Evolutionary conservation across 2,329 filamentous ascomycete genomes (phyloP).

Genomic region (Xylariaceae sp.): DNA sequence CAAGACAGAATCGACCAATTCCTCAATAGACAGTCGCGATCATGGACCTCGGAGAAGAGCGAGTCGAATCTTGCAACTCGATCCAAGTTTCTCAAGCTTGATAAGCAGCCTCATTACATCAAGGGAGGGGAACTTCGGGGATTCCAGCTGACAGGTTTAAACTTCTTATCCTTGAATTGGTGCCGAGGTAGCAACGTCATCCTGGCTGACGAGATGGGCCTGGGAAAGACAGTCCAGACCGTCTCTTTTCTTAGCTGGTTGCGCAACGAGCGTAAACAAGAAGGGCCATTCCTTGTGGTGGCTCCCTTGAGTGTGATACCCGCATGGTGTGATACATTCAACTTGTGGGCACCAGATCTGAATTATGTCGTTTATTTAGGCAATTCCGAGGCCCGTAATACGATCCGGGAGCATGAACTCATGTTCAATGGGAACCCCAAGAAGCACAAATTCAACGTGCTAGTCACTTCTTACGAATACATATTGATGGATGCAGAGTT

Average conservation of each 20-base stretch:
- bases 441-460: slow-evolving; percentile 94
- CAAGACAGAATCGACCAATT: slow-evolving; percentile 91
- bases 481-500: slow-evolving; percentile 83
- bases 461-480: slow-evolving; percentile 96
- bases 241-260: slow-evolving; percentile 97
- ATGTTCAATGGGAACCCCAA: slow-evolving; percentile 80
- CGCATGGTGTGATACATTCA: slow-evolving; percentile 97
- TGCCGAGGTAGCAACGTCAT: slow-evolving; percentile 92
- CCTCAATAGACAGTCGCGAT: slow-evolving; percentile 74
- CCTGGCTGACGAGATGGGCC: slow-evolving; percentile 95
- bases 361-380: slow-evolving; percentile 98
- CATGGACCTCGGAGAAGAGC: slow-evolving; percentile 72
- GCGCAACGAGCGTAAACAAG: slow-evolving; percentile 80
- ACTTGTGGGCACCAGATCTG: slow-evolving; percentile 89
- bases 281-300: slow-evolving; percentile 95
- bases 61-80: slow-evolving; percentile 75
- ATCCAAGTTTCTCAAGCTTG: slow-evolving; percentile 66
- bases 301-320: slow-evolving; percentile 96
- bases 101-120: slow-evolving; percentile 81
- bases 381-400: slow-evolving; percentile 76
- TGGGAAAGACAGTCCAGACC: slow-evolving; percentile 97
- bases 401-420: slow-evolving; percentile 87
- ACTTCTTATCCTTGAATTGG: slow-evolving; percentile 97
- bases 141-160: slow-evolving; percentile 90
- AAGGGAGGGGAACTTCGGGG: slow-evolving; percentile 78